Evolutionary conservation across 495 filamentous ascomycete species (phyloP).

Genomic region (Extremus antarcticus): DNA sequence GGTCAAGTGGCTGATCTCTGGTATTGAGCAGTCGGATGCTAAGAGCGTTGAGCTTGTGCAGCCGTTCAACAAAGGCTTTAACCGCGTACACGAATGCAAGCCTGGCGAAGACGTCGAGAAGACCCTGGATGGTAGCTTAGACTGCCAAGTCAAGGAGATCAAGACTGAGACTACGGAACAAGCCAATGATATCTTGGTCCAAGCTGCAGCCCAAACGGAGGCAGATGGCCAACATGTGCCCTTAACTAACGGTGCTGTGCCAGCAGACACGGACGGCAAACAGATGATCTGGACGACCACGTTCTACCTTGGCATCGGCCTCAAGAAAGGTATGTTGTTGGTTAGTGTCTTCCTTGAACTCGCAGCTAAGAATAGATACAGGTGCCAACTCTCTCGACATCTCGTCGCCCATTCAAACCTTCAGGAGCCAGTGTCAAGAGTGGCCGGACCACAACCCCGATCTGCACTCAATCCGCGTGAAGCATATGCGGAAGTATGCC

Average conservation of each 20-base stretch:
- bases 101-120: slow-evolving; percentile 58
- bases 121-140: slow-evolving; percentile 60
- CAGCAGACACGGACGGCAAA: slow-evolving; percentile 26
- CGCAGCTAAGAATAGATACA: slow-evolving; percentile 18
- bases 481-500: slow-evolving; percentile 61
- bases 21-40: slow-evolving; percentile 61
- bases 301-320: slow-evolving; percentile 75
- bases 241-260: slow-evolving; percentile 6
- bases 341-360: background rate
- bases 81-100: slow-evolving; percentile 63
- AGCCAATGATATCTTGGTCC: slow-evolving; percentile 44
- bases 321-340: slow-evolving; percentile 47
- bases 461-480: slow-evolving; percentile 56
- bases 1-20: slow-evolving; percentile 68
- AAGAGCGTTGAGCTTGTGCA: slow-evolving; percentile 63
- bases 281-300: slow-evolving; percentile 69
- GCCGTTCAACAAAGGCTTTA: slow-evolving; percentile 87
- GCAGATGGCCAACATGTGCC: slow-evolving; percentile 27
- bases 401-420: slow-evolving; percentile 60
- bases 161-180: slow-evolving; percentile 51
- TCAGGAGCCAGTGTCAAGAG: slow-evolving; percentile 56
- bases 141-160: slow-evolving; percentile 51
- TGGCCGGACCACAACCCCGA: slow-evolving; percentile 56
- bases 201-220: slow-evolving; percentile 39
- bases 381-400: slow-evolving; percentile 52